Percentiles rank a stretch among this genome's conserved stretches.
These are phyloP conservation scores for Metschnikowia kunwiensis DNA, from an alignment of 805 yeast genomes.

Conservation along the genomic window DNA sequence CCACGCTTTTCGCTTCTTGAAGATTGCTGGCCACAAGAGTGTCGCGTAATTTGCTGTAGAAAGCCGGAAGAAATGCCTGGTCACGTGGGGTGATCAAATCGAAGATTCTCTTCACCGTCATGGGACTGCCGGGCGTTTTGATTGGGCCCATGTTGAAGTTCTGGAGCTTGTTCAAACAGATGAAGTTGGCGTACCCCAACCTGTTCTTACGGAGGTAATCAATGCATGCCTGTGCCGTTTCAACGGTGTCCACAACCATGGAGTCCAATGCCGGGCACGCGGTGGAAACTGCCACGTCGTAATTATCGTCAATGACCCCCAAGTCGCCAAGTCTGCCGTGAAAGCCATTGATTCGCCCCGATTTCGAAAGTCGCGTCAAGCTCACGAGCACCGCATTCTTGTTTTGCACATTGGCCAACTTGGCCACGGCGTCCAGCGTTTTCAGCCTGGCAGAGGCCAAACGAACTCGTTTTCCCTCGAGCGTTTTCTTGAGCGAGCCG, in stretches of 20 bases:
- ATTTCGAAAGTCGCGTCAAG: constrained; percentile 61
- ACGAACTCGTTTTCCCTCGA: constrained; percentile 54
- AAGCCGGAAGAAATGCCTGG: constrained; percentile 75
- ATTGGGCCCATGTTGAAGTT: constrained; percentile 56
- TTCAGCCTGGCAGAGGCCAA: constrained; percentile 56
- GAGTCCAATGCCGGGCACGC: constrained; percentile 91
- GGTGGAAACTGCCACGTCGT: constrained; percentile 91
- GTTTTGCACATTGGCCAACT: constrained; percentile 56
- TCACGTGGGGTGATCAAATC: constrained; percentile 74
- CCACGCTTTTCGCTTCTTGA: constrained; percentile 80
- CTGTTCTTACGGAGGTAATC: constrained; percentile 77
- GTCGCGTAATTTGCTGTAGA: constrained; percentile 80
- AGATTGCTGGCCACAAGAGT: constrained; percentile 82
- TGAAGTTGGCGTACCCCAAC: constrained; percentile 86
- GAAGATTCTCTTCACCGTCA: constrained; percentile 72
- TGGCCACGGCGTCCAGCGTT: constrained; percentile 61
- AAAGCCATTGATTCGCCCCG: constrained; percentile 83
- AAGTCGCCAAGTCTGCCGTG: constrained; percentile 89
- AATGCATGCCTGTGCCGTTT: constrained; percentile 59
- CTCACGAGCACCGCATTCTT: constrained; percentile 72
- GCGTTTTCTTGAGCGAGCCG: constrained; percentile 42
- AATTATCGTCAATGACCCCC: constrained; percentile 84
- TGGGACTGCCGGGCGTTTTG: constrained; percentile 61
- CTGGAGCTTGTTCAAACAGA: constrained; percentile 71
- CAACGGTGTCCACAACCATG: constrained; percentile 81